Percentiles rank a stretch among this genome's conserved stretches.
Conservation (phyloP, 495 filamentous ascomycete genomes). For the Rhypophila decipiens region DNA sequence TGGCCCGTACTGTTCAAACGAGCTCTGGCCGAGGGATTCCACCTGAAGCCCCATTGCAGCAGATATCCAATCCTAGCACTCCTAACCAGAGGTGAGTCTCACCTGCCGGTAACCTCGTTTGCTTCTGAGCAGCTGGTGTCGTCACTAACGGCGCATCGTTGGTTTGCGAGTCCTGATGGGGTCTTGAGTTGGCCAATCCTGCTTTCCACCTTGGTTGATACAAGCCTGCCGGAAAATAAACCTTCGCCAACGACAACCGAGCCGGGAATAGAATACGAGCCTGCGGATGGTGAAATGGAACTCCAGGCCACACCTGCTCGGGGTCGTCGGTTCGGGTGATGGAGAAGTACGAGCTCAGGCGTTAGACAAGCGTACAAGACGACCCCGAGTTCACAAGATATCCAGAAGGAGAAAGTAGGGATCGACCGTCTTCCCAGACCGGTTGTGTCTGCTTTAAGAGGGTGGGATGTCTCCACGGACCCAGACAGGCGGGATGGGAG, state of each 20-base stretch:
- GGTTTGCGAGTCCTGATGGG: neutral
- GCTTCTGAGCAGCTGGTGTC: neutral
- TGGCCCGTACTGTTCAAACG: slow-evolving; percentile 24
- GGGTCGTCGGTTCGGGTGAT: too few relatives aligned
- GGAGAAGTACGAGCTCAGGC: too few relatives aligned
- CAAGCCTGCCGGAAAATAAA: too few relatives aligned
- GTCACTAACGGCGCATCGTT: neutral
- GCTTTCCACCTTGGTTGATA: too few relatives aligned
- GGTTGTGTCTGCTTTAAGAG: too few relatives aligned
- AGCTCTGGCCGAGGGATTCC: slow-evolving; percentile 17
- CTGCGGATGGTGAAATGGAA: too few relatives aligned
- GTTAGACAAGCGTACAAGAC: neutral
- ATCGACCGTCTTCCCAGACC: too few relatives aligned
- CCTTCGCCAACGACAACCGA: too few relatives aligned
- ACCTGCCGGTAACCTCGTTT: neutral
- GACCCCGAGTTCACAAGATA: neutral
- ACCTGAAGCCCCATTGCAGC: slow-evolving; percentile 22
- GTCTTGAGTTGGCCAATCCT: neutral
- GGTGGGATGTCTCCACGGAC: neutral
- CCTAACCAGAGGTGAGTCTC: slow-evolving; percentile 1
- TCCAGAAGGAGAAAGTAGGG: neutral
- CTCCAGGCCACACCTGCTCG: too few relatives aligned
- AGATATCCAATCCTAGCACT: neutral
- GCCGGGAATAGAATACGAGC: too few relatives aligned
- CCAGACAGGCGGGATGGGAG: slow-evolving; percentile 7